Evolutionary conservation across 495 filamentous ascomycete genomes (phyloP), one percentile per base, ranked within the genome.

Genomic region (Penicillium flavigenum): DNA sequence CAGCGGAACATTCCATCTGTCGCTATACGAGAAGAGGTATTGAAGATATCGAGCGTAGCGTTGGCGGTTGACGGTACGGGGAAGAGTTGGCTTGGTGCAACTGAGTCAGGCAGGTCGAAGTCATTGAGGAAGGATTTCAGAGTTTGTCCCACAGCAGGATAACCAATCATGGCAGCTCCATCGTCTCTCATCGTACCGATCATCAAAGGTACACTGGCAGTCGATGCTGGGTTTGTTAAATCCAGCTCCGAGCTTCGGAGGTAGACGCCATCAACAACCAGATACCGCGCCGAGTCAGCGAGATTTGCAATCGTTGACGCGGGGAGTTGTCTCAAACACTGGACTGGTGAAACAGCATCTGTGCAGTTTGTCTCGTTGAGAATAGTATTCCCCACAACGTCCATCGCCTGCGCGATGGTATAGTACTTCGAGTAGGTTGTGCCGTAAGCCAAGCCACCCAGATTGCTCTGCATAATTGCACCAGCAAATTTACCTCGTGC

Each of bases 401-500:
- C 59, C 66, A 69, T 61, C 46, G 67, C 59, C 51, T 76, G 51
- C 5, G 61, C 48, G 29, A 79, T 69, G n/a, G 75, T 79, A 47
- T 74, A 72, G 65, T 80, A 81, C 17, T 68, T 66, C 36, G 68
- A 74, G 61, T 81, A 81, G 1, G 77, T 79, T 0, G 77, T 79
- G 14, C 72, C 79, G 51, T 79, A 79, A 8, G 69, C 71, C 38
- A 76, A 67, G 8, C 78, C 79, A 9, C 78, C 78, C 0, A 81
- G 63, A 51, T 80, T 81, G 44, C 71, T 74, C 63, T 75, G 64
- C 39, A 76, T 69, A 2, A 81, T 70, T 0, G 73, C 77, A 17
- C 62, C 70, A 16, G 75, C 64, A 60, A 70, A 74, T 54, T 74
- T 74, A 1, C 73, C 73, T 36, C 73, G 70, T 10, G 77, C 72